These are phyloP conservation scores for Aureobasidium mangrovei DNA, from an alignment of 2,329 filamentous ascomycete species.

Conservation along the genomic window DNA sequence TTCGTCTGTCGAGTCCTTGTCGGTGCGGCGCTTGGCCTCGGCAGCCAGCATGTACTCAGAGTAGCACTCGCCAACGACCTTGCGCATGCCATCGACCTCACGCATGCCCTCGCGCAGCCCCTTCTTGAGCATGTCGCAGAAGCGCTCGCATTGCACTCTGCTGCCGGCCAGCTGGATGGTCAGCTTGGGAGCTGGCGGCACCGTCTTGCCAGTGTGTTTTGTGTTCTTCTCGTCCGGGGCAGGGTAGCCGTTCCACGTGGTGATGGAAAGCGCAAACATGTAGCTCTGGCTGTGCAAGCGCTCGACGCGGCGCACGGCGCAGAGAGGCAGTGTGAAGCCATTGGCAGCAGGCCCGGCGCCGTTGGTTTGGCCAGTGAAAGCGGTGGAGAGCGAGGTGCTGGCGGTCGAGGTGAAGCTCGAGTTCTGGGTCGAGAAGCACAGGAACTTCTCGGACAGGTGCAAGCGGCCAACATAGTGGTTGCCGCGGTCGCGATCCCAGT, in stretches of 20 bases:
- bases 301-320: conserved; percentile 84
- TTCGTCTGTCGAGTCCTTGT: conserved; percentile 36
- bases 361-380: conserved; percentile 87
- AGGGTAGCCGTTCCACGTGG: conserved; percentile 74
- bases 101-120: conserved; percentile 79
- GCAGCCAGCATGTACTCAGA: conserved; percentile 68
- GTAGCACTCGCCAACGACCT: conserved; percentile 76
- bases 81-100: conserved; percentile 75
- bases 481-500: conserved; percentile 48
- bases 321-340: conserved; percentile 90
- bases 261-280: conserved; percentile 85
- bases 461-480: conserved; percentile 80
- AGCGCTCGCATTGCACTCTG: conserved; percentile 81
- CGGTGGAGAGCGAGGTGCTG: conserved; percentile 68
- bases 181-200: conserved; percentile 70
- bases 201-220: conserved; percentile 28
- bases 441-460: conserved; percentile 85
- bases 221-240: conserved; percentile 42
- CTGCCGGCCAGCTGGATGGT: conserved; percentile 86
- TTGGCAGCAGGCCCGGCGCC: conserved; percentile 88
- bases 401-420: conserved; percentile 77
- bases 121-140: conserved; percentile 91
- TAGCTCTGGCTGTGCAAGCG: conserved; percentile 87
- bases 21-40: conserved; percentile 31
- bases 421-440: conserved; percentile 92